Base-by-base conservation (phyloP, 179 eudicot species). In the Silene noctiflora region DNA sequence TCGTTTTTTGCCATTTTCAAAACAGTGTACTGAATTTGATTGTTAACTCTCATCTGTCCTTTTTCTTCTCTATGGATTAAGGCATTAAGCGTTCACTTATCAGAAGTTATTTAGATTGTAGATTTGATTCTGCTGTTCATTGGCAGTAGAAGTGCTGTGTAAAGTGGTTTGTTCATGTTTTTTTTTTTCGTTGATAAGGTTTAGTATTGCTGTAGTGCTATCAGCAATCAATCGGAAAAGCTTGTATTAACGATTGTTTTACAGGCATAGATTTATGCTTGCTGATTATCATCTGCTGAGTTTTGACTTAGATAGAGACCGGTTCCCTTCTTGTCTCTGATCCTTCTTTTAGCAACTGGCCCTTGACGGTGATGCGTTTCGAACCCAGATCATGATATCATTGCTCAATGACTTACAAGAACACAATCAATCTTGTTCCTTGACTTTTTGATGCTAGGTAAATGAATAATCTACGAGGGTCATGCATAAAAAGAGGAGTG, bases 401-500 rank as follows among this genome's bases (percentile, higher is more conserved):
- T 42, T 42, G 11, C 48, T 42, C 48, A 42, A 42, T 42, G n/a
- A 42, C 12, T 42, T 9, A 9, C 5, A 42, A 42, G 5, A 11
- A 2, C 51, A 44, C 51, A 44, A 44, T 44, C 51, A 10, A 44
- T 53, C 59, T 14, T 53, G 59, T 53, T 53, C 59, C 59, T 3
- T 14, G 19, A 13, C 6, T 16, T 53, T 53, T 53, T 53, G 17
- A 53, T 53, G 59, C 42, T 25, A 27, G n/a, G 68, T 29, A 27
- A 13, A 14, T 0, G 59, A 16, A 53, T 53, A 7, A 53, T 0
- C 59, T 53, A 53, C 59, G 16, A 55, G 20, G 20, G 19, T 53
- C 58, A 3, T 13, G 58, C 58, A 53, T 53, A 25, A 67, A 16
- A 72, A 74, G 44, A 69, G 13, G 25, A 19, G 75, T 51, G 56